Evolutionary conservation across 2,329 filamentous ascomycete genomes (phyloP).

Genomic region (Cladorrhinum sp.): DNA sequence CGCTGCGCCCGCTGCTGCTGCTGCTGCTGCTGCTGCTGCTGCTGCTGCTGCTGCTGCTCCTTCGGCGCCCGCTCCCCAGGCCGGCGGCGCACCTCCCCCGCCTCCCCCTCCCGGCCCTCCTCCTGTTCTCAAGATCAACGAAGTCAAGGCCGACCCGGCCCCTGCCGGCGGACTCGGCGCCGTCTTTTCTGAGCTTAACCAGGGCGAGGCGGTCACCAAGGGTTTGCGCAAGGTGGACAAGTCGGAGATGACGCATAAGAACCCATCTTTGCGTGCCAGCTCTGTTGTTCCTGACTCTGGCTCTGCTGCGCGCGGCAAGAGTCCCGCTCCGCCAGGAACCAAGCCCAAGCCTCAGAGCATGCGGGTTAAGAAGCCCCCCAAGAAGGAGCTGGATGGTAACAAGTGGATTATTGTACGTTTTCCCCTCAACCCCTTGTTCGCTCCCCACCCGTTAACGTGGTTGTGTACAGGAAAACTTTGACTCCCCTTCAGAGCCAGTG

Average conservation of each 20-base stretch:
- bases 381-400: conserved; percentile 77
- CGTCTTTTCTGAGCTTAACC: conserved; percentile 89
- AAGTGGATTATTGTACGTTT: conserved; percentile 84
- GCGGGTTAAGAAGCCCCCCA: conserved; percentile 76
- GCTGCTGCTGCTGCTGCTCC: conserved; percentile 42
- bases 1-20: conserved; percentile 35
- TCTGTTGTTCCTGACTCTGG: conserved; percentile 63
- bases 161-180: conserved; percentile 68
- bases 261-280: conserved; percentile 75
- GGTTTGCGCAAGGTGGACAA: conserved; percentile 90
- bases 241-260: conserved; percentile 98
- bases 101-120: conserved; percentile 70
- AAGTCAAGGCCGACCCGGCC: conserved; percentile 43
- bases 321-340: conserved; percentile 70
- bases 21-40: conserved; percentile 38
- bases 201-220: conserved; percentile 82
- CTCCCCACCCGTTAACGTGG: not conserved
- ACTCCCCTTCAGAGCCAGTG: conserved; percentile 68
- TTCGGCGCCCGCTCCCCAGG: conserved; percentile 50
- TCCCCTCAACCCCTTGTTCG: not conserved
- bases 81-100: conserved; percentile 60
- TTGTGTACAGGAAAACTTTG: conserved; percentile 80
- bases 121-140: conserved; percentile 60
- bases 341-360: conserved; percentile 84
- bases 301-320: conserved; percentile 65